Evolutionary conservation across 192 early-diverging fungal species (phyloP).

Genomic region (Phlyctochytrium arcticum): DNA sequence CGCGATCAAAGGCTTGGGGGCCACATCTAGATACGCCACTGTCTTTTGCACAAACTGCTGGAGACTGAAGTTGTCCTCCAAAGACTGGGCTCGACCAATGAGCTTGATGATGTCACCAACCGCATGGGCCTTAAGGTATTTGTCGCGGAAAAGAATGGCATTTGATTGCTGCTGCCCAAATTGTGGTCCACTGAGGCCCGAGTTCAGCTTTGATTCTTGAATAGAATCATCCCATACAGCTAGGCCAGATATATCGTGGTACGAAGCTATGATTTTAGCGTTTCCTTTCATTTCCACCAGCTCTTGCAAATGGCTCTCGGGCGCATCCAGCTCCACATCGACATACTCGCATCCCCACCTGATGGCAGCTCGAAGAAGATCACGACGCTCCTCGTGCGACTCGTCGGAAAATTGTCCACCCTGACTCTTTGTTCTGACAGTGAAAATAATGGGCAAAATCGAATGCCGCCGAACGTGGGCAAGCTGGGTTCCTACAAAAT

Average conservation of each 20-base stretch:
- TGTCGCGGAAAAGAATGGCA: conserved; percentile 36
- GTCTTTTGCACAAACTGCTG: conserved; percentile 59
- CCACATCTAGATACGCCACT: conserved; percentile 29
- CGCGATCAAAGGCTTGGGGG: conserved; percentile 76
- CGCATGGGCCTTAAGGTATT: conserved; percentile 46
- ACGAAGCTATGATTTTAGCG: conserved; percentile 75
- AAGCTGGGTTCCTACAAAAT: conserved; percentile 77
- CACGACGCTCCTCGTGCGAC: conserved; percentile 56
- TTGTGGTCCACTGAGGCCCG: conserved; percentile 10
- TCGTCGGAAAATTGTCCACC: conserved; percentile 75
- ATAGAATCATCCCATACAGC: conserved; percentile 69
- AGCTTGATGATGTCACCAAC: conserved; percentile 88
- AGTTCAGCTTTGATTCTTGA: conserved; percentile 26
- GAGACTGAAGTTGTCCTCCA: conserved; percentile 82
- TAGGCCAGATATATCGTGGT: conserved; percentile 73
- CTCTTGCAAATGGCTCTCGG: conserved; percentile 19
- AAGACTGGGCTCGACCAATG: conserved; percentile 69
- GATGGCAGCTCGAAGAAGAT: conserved; percentile 62
- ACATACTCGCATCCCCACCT: conserved; percentile 93
- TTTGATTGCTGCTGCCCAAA: not conserved
- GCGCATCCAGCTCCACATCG: conserved; percentile 72
- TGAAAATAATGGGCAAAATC: conserved; percentile 84
- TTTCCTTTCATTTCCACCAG: conserved; percentile 59
- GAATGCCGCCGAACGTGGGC: conserved; percentile 67
- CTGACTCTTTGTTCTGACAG: conserved; percentile 84